These are phyloP conservation scores for Cryptosporidium ubiquitum DNA, from an alignment of 169 alveolate species.

Conservation along the genomic window DNA sequence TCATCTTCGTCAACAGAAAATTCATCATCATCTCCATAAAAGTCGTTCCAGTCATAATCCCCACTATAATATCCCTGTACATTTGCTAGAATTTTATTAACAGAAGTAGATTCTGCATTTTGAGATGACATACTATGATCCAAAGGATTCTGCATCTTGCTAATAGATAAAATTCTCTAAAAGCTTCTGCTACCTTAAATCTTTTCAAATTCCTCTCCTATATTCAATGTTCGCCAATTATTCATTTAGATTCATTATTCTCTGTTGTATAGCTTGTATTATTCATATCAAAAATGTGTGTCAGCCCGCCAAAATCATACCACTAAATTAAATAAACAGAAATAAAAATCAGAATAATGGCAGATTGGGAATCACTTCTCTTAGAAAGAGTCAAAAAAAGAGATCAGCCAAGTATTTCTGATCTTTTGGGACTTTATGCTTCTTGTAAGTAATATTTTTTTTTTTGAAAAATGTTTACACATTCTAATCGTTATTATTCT, in stretches of 20 bases:
- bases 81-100: conserved; percentile 63
- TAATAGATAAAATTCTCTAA: not conserved
- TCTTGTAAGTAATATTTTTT: conserved; percentile 38
- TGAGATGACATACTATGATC: not conserved
- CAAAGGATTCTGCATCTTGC: not conserved
- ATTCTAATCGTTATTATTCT: not conserved
- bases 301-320: conserved; percentile 1
- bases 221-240: not conserved
- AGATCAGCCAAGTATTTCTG: conserved; percentile 35
- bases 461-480: not conserved
- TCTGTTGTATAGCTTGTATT: not conserved
- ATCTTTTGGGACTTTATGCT: conserved; percentile 46
- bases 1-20: conserved; percentile 38
- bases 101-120: conserved; percentile 20
- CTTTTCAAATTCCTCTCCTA: not conserved
- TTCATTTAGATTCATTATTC: not conserved
- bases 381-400: conserved; percentile 15
- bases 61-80: conserved; percentile 73
- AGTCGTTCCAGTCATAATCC: conserved; percentile 72
- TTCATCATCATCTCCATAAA: conserved; percentile 71
- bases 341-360: not conserved
- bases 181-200: not conserved
- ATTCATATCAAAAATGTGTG: conserved; percentile 4
- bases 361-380: conserved; percentile 28
- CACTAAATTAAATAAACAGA: not conserved